Evolutionary conservation across 164 flowering plant species (phyloP).

Genomic region (Malania oleifera): DNA sequence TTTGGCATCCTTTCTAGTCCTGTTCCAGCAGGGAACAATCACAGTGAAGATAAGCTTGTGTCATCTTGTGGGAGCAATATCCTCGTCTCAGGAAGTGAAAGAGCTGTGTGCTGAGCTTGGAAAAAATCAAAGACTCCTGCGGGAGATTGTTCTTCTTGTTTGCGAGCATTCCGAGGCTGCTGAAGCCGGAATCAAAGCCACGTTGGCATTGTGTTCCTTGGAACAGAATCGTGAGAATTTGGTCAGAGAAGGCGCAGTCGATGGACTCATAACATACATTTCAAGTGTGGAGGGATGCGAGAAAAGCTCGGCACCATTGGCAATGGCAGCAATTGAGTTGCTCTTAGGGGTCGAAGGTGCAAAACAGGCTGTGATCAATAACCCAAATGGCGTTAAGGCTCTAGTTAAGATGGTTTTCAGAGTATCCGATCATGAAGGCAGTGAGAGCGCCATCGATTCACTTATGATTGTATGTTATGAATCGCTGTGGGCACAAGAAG

Average conservation of each 20-base stretch:
- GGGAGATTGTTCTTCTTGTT: background rate
- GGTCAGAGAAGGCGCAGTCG: background rate
- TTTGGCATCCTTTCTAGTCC: background rate
- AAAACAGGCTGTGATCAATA: background rate
- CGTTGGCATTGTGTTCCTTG: background rate
- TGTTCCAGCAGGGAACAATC: background rate
- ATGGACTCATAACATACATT: background rate
- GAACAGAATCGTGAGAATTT: background rate
- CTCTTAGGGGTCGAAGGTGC: background rate
- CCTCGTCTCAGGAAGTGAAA: background rate
- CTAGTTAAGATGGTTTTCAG: background rate
- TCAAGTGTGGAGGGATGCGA: background rate
- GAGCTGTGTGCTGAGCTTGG: background rate
- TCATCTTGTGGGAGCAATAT: background rate
- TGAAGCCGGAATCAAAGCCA: background rate
- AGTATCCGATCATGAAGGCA: background rate
- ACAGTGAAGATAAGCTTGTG: background rate
- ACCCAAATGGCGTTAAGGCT: background rate
- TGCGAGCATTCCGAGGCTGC: background rate
- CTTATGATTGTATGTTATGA: background rate
- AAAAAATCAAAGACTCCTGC: background rate
- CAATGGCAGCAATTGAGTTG: background rate
- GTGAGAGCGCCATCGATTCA: background rate
- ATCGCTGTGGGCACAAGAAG: background rate
- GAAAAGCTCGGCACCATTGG: background rate